Percentiles rank a stretch among this genome's conserved stretches.
phyloP scores from a whole-genome alignment of 2,329 filamentous ascomycete genomes.

The Claviceps digitariae region DNA sequence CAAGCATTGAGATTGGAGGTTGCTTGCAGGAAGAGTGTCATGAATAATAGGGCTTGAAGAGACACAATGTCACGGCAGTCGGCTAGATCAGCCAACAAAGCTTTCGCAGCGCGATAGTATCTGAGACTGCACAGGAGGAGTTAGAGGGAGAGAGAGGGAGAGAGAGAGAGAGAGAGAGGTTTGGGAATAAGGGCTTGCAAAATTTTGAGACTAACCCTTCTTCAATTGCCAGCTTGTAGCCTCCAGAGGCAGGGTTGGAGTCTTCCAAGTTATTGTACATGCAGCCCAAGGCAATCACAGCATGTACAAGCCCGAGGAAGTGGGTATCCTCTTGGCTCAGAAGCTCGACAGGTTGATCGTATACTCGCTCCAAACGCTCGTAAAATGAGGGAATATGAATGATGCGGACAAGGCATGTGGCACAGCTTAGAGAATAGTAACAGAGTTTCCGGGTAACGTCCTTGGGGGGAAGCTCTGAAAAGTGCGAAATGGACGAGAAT shows the following conservation, averaged over 20 bases:
- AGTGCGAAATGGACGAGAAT: slow-evolving; percentile 35
- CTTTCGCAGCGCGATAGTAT: slow-evolving; percentile 57
- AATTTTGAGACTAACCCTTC: slow-evolving; percentile 35
- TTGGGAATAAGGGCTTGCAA: slow-evolving; percentile 7
- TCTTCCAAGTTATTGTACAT: slow-evolving; percentile 52
- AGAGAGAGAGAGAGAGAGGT: slow-evolving; percentile 7
- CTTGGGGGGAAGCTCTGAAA: slow-evolving; percentile 56
- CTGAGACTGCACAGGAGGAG: slow-evolving; percentile 40
- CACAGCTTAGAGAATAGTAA: slow-evolving; percentile 41
- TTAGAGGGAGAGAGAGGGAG: slow-evolving; percentile 8
- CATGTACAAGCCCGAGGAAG: slow-evolving; percentile 58
- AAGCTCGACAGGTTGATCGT: slow-evolving; percentile 51
- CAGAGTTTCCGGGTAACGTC: slow-evolving; percentile 40
- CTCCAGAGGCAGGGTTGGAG: slow-evolving; percentile 30
- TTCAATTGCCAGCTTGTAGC: slow-evolving; percentile 38
- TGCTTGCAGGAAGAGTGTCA: slow-evolving; percentile 69
- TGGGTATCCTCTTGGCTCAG: slow-evolving; percentile 51
- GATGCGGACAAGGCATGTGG: slow-evolving; percentile 49
- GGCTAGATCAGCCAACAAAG: slow-evolving; percentile 50
- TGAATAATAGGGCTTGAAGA: slow-evolving; percentile 63
- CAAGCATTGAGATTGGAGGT: slow-evolving; percentile 68
- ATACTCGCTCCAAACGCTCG: slow-evolving; percentile 62
- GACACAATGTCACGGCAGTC: slow-evolving; percentile 62
- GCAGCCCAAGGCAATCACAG: slow-evolving; percentile 58
- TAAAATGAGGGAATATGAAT: slow-evolving; percentile 76